These are phyloP conservation scores for Ceratobasidium sp. DNA, from an alignment of 1,284 basidiomycete genomes.

Conservation along the genomic window DNA sequence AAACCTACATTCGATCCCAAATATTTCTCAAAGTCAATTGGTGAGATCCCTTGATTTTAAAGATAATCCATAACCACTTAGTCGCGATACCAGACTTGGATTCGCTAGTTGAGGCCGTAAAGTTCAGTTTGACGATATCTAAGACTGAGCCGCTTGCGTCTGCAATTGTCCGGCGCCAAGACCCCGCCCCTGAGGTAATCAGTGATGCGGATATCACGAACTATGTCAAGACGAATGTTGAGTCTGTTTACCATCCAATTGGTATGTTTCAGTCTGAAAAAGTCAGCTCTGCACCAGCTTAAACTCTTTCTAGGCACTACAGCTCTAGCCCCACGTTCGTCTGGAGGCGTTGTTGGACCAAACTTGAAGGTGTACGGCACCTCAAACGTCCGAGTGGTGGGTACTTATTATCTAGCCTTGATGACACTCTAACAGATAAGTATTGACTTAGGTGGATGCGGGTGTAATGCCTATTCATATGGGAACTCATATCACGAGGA, in stretches of 20 bases:
- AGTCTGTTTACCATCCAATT: constrained; percentile 46
- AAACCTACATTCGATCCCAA: constrained; percentile 22
- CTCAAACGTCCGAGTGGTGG: constrained; percentile 45
- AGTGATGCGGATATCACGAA: constrained; percentile 38
- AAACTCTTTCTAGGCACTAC: constrained; percentile 43
- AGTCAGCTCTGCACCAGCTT: neutral
- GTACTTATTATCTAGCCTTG: neutral
- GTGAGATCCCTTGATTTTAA: neutral
- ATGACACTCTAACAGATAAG: neutral
- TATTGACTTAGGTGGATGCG: constrained; percentile 38
- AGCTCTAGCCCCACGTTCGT: constrained; percentile 47
- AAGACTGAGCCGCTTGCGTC: constrained; percentile 38
- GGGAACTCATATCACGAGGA: constrained; percentile 50
- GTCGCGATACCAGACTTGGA: constrained; percentile 45
- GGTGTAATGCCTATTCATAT: constrained; percentile 50
- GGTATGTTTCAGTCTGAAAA: constrained; percentile 34
- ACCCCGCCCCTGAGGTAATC: constrained; percentile 25
- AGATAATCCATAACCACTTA: constrained; percentile 44
- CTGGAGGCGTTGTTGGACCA: constrained; percentile 51
- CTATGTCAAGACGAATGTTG: constrained; percentile 35
- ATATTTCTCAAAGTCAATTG: constrained; percentile 31
- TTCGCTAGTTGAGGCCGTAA: constrained; percentile 50
- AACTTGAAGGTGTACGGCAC: constrained; percentile 51
- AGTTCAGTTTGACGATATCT: constrained; percentile 47
- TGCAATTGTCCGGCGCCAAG: constrained; percentile 36